Evolutionary conservation across 768 basidiomycete species (phyloP).

Genomic region (Pleurotus pulmonarius): DNA sequence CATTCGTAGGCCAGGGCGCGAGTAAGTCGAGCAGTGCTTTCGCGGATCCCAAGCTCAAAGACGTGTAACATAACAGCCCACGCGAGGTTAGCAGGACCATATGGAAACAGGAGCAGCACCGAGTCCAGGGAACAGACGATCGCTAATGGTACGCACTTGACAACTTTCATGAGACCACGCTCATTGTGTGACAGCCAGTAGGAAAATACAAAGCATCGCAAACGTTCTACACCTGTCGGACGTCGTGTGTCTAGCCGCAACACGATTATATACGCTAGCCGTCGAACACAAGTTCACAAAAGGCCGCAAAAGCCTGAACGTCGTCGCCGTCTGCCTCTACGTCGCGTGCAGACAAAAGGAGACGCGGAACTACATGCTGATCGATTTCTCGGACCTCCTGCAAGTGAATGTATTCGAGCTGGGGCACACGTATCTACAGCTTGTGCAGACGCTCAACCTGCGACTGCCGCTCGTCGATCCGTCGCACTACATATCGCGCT

Average conservation of each 20-base stretch:
- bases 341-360: conserved; percentile 90
- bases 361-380: conserved; percentile 92
- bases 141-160: conserved; percentile 63
- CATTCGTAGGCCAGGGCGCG: conserved; percentile 86
- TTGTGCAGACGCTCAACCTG: conserved; percentile 83
- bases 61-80: conserved; percentile 53
- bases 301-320: conserved; percentile 87
- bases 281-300: conserved; percentile 94
- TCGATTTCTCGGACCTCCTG: conserved; percentile 96
- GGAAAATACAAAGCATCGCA: conserved; percentile 81
- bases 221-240: conserved; percentile 76
- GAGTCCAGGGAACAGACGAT: conserved; percentile 92
- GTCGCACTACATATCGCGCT: conserved; percentile 94
- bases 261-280: conserved; percentile 87
- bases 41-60: neutral
- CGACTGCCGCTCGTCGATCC: conserved; percentile 90
- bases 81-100: conserved; percentile 78
- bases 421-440: conserved; percentile 92
- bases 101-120: conserved; percentile 70
- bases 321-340: conserved; percentile 95
- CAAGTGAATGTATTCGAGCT: conserved; percentile 98
- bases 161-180: neutral
- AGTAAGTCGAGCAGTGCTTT: conserved; percentile 51
- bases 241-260: conserved; percentile 74
- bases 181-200: conserved; percentile 49